Evolutionary conservation across 805 yeast genomes (phyloP), one percentile per base, ranked within the genome.

Genomic region (Kuraishia molischiana): DNA sequence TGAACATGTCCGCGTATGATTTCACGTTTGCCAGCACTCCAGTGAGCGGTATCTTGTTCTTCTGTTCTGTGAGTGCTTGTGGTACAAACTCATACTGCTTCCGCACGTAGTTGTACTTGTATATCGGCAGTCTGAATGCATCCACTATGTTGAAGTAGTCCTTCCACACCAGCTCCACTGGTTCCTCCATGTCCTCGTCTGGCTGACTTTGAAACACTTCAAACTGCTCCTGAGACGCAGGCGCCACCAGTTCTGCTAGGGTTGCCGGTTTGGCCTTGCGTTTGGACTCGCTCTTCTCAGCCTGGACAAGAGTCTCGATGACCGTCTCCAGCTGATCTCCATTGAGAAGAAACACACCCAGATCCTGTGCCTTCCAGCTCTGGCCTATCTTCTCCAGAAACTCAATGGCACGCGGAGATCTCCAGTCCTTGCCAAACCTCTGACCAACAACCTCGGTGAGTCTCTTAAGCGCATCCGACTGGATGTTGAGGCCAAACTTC

Each of bases 401-500:
- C 37, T 62, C 55, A 48, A 79, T 83, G 1, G 85, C 67, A 40
- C 67, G 66, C 0, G 74, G 63, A 8, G 82, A 73, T 48, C 84
- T 72, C 97, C 98, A 90, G 36, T 86, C 87, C 5, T 72, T 73
- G 9, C 97, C 97, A 57, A 79, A 89, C 32, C 70, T 69, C 31
- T 66, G 67, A 2, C 97, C 92, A 19, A 92, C 66, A 38, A 75
- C 71, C n/a, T 76, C 77, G 1, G 96, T 84, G 24, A 92, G 61
- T 1, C 72, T 70, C 32, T 67, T 72, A 13, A 92, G 63, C 0
- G 96, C 97, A 44, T 83, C 79, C 0, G 96, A 79, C 50, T 90
- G 86, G 44, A 92, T 73, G 55, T 87, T 87, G 21, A 92, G 69
- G 0, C 97, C 96, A 54, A 86, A 90, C 53, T 90, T 92, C 58